Evolutionary conservation across 495 filamentous ascomycete species (phyloP), one percentile per base, ranked within the genome.

Genomic region (Penicillium cinerascens): DNA sequence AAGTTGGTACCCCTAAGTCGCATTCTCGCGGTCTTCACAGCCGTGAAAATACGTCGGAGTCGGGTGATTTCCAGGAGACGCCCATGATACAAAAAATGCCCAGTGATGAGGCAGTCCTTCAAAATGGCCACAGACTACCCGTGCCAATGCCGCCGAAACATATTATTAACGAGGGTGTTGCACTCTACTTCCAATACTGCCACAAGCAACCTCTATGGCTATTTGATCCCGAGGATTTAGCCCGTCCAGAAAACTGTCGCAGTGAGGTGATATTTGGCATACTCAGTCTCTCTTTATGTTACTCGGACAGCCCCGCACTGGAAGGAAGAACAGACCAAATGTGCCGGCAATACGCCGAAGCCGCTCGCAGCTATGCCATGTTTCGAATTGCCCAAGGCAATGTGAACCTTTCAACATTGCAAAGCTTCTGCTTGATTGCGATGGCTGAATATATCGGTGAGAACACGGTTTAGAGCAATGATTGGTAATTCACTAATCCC

Each of bases 121-220:
- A 55, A 15, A 47, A 58, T 49, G 54, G 47, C 1, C 40, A 60
- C 17, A 57, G 61, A 11, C 54, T 55, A 3, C 27, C 64, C 0
- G 56, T 61, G 35, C 27, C 54, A 21, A 58, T 65, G 42, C 60
- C 64, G 2, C 51, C 63, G 0, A 59, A 60, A 15, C 52, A 62
- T 0, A 52, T 60, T 27, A 49, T 75, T 6, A 47, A 58, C 13
- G 58, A 61, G 21, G 60, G 56, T 7, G 54, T 75, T 33, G 59
- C 59, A 27, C 60, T 72, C 7, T 76, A 76, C 27, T 69, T 74
- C 10, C 60, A 68, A 23, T 74, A 66, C 46, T 76, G 73, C 44
- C 72, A 76, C 52, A 65, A 73, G 40, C 73, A 76, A 41, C 73
- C 73, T 9, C 57, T 76, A 11, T 76, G 73, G 73, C 65, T 72